Evolutionary conservation across 805 yeast species (phyloP).

Genomic region (Wickerhamiella dianesei): DNA sequence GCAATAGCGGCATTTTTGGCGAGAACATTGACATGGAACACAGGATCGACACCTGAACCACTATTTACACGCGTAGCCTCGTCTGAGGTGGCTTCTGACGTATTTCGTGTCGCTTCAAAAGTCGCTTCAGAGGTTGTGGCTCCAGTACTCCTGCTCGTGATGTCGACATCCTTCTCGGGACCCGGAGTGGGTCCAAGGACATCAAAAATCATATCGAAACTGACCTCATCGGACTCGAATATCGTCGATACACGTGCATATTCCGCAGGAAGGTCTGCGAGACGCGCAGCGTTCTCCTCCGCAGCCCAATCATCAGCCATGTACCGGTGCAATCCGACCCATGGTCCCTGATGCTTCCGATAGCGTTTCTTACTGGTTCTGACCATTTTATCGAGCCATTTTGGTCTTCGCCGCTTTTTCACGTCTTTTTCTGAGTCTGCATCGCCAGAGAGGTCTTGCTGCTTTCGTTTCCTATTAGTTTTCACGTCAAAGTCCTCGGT

Average conservation of each 20-base stretch:
- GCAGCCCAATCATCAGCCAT: slow-evolving; percentile 29
- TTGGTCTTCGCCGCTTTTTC: neutral
- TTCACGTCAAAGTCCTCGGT: neutral
- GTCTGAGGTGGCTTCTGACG: neutral
- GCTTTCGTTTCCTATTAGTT: neutral
- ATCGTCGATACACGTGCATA: slow-evolving; percentile 71
- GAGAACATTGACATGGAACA: slow-evolving; percentile 43
- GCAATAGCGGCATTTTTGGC: slow-evolving; percentile 51
- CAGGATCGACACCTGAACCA: slow-evolving; percentile 7
- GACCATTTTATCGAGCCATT: neutral
- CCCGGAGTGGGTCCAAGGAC: slow-evolving; percentile 43
- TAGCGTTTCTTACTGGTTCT: slow-evolving; percentile 2
- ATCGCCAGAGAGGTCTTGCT: neutral
- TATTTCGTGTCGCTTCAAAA: too few relatives aligned
- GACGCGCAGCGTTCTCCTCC: slow-evolving; percentile 15
- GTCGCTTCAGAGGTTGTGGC: neutral
- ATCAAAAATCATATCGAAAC: slow-evolving; percentile 56
- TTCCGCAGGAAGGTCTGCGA: slow-evolving; percentile 33
- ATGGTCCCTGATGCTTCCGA: slow-evolving; percentile 21
- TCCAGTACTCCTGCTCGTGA: neutral
- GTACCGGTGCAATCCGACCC: slow-evolving; percentile 75
- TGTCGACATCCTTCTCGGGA: neutral
- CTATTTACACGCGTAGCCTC: slow-evolving; percentile 17
- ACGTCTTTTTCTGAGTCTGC: neutral
- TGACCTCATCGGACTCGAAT: slow-evolving; percentile 43